Evolutionary conservation across 163 green algal species (phyloP), one percentile per base, ranked within the genome.

Genomic region (Dunaliella salina): DNA sequence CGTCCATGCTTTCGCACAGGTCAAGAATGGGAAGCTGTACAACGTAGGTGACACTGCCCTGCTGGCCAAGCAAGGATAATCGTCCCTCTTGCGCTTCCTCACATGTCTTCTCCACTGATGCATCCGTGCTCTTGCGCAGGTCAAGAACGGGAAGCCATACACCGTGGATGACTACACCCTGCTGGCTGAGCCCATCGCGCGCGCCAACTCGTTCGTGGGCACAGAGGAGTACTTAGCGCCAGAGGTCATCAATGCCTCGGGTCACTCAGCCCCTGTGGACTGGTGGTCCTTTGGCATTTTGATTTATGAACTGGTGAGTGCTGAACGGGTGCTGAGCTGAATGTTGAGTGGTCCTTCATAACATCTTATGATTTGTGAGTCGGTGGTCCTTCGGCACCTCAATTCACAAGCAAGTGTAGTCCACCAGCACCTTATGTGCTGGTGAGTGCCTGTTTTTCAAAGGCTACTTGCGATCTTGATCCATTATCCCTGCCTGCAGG

Each of bases 251-350:
- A 96, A 94, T 71, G 94, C 95, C 72, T 89, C 89, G 13, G 96
- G 97, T 25, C 97, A 99, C 88, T 79, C 69, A n/a, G 87, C 91
- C 12, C 86, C 88, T 78, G 95, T 97, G 18, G 95, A 98, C 92
- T 98, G 96, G 96, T 98, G 96, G 96, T 96, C 93, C 59, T 94
- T 97, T 83, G 96, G 96, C 86, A 97, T 98, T 82, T 90, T 98
- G 26, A 91, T 98, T 69, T 97, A 96, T 85, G 96, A 98, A 93
- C 94, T 98, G 80, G 84, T 75, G 63, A 5, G 63, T 75, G 63
- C 40, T 8, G n/a, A n/a, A n/a, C n/a, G n/a, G n/a, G n/a, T n/a
- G n/a, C n/a, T n/a, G n/a, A n/a, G n/a, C n/a, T n/a, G n/a, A n/a
- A n/a, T n/a, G n/a, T n/a, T n/a, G n/a, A n/a, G n/a, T n/a, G n/a